phyloP scores from a whole-genome alignment of 768 basidiomycete genomes.

The Lactarius akahatsu region DNA sequence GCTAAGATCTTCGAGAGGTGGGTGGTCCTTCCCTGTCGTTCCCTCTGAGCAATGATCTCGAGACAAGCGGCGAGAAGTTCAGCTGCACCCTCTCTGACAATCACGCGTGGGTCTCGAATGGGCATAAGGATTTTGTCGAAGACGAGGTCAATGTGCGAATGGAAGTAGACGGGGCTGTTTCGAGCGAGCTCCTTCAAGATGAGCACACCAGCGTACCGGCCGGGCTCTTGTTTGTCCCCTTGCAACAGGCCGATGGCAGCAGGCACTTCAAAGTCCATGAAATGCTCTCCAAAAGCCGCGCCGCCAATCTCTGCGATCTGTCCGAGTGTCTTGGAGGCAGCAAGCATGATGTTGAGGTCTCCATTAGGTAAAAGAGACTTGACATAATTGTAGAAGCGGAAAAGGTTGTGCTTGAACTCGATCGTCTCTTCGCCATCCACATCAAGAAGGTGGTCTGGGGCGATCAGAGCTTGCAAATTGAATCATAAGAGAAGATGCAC shows the following conservation, averaged over 20 bases:
- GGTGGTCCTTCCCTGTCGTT: slow-evolving; percentile 61
- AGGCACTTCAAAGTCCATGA: slow-evolving; percentile 88
- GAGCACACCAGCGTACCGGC: slow-evolving; percentile 90
- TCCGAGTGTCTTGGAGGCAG: slow-evolving; percentile 89
- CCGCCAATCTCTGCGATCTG: slow-evolving; percentile 84
- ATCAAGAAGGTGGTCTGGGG: slow-evolving; percentile 70
- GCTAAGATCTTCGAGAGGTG: slow-evolving; percentile 81
- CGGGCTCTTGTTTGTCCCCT: slow-evolving; percentile 71
- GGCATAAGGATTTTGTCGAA: slow-evolving; percentile 93
- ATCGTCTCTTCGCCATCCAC: slow-evolving; percentile 78
- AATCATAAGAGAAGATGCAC: slow-evolving; percentile 29
- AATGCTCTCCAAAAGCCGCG: slow-evolving; percentile 78
- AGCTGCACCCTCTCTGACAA: slow-evolving; percentile 90
- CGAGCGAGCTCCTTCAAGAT: slow-evolving; percentile 91
- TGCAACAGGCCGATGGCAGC: slow-evolving; percentile 79
- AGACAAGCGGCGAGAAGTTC: slow-evolving; percentile 92
- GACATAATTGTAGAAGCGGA: slow-evolving; percentile 90
- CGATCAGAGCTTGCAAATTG: slow-evolving; percentile 18
- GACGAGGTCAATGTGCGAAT: slow-evolving; percentile 81
- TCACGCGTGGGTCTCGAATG: slow-evolving; percentile 82
- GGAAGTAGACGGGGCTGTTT: slow-evolving; percentile 84
- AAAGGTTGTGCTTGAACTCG: slow-evolving; percentile 76
- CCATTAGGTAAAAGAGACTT: slow-evolving; percentile 87
- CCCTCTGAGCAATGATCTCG: slow-evolving; percentile 77
- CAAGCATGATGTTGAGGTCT: slow-evolving; percentile 92